phyloP scores from a whole-genome alignment of 352 stramenopile genomes.

The Blastocystis sp. region DNA sequence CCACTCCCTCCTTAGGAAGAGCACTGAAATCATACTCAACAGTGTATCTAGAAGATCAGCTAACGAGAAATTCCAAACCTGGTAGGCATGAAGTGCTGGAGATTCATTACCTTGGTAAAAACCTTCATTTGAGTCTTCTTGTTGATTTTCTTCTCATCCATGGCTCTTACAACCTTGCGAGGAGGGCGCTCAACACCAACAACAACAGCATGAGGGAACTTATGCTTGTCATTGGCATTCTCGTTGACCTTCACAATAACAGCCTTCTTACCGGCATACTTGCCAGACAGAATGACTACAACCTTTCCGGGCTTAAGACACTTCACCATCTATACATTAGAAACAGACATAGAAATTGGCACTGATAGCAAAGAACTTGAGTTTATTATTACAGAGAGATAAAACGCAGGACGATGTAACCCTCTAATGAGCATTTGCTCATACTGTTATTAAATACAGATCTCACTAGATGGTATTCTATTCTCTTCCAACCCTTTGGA shows the following conservation, averaged over 20 bases:
- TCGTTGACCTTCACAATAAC: conserved; percentile 69
- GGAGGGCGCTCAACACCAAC: conserved; percentile 59
- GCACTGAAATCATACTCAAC: conserved; percentile 53
- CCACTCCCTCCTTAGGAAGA: conserved; percentile 19
- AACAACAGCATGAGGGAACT: conserved; percentile 68
- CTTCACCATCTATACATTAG: conserved; percentile 61
- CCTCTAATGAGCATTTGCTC: not conserved
- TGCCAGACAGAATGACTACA: conserved; percentile 64
- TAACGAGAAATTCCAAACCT: not conserved
- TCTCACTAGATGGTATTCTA: conserved; percentile 1
- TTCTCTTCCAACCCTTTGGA: not conserved
- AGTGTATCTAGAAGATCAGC: conserved; percentile 34
- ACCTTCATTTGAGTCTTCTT: conserved; percentile 63
- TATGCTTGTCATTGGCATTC: conserved; percentile 55
- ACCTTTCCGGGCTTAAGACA: conserved; percentile 69
- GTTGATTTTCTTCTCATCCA: conserved; percentile 63
- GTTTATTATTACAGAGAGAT: conserved; percentile 21
- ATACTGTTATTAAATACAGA: not conserved
- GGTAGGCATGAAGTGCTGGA: conserved; percentile 70
- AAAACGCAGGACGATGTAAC: not conserved
- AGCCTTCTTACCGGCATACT: conserved; percentile 70
- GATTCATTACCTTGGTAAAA: conserved; percentile 69
- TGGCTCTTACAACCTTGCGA: conserved; percentile 65
- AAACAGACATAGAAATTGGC: not conserved
- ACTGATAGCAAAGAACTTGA: conserved; percentile 28